These are phyloP conservation scores for Betula pendula DNA, from an alignment of 306 rosid species.

Conservation along the genomic window DNA sequence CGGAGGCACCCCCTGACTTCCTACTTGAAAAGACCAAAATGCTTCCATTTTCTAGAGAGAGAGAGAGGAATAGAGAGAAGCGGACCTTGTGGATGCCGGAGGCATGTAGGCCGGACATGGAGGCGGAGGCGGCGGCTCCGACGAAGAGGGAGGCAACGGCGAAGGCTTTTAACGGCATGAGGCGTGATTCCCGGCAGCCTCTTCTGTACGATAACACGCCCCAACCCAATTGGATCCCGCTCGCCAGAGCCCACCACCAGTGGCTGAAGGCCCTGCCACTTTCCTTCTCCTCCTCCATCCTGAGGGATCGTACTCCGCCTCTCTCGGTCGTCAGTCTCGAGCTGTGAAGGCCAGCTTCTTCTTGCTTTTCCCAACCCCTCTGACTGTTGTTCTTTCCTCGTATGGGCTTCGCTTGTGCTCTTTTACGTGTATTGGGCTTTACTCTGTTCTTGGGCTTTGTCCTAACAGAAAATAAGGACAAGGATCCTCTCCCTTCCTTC, in stretches of 20 bases:
- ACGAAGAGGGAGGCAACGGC: conserved; percentile 85
- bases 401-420: not conserved
- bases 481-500: no score
- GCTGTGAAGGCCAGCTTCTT: no score
- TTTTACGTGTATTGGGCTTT: not conserved
- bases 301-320: not conserved
- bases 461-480: no score
- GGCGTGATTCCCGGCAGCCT: conserved; percentile 51
- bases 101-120: conserved; percentile 51
- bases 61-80: not conserved
- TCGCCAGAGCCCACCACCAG: conserved; percentile 72
- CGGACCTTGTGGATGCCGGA: conserved; percentile 62
- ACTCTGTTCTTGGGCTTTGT: not conserved
- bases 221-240: conserved; percentile 62
- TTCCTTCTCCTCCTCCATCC: not conserved
- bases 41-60: no score
- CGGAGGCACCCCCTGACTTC: no score
- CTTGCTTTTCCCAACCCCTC: no score
- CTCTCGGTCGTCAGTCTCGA: not conserved
- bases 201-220: conserved; percentile 46
- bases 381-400: no score
- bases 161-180: conserved; percentile 83
- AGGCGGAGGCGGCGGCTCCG: conserved; percentile 60
- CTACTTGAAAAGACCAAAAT: not conserved
- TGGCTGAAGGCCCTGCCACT: conserved; percentile 11